These are phyloP conservation scores for Aspergillus homomorphus DNA, from an alignment of 495 filamentous ascomycete genomes.

Conservation along the genomic window DNA sequence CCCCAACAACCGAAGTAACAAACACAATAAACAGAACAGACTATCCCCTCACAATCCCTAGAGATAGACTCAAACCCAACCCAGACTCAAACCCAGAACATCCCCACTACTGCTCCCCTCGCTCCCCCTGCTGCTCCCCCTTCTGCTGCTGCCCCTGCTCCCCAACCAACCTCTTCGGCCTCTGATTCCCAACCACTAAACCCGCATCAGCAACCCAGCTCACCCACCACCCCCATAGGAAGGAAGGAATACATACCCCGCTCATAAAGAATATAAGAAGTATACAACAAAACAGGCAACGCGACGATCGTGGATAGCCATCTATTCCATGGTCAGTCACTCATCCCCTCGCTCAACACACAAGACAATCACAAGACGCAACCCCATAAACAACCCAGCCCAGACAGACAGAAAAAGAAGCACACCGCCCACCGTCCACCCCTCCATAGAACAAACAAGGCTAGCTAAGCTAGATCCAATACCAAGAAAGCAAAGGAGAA, in stretches of 20 bases:
- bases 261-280: slow-evolving; percentile 30
- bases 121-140: neutral
- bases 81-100: no score
- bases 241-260: slow-evolving; percentile 22
- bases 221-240: neutral
- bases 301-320: slow-evolving; percentile 35
- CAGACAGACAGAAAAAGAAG: neutral
- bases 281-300: slow-evolving; percentile 31
- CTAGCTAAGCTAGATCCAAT: no score
- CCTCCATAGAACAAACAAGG: no score
- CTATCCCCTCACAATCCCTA: no score
- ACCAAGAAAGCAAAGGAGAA: neutral
- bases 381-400: neutral
- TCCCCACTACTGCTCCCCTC: neutral
- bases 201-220: neutral
- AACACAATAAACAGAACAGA: no score
- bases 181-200: slow-evolving; percentile 26
- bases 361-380: neutral
- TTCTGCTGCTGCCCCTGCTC: neutral
- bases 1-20: neutral
- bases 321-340: slow-evolving; percentile 13
- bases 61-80: no score
- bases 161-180: slow-evolving; percentile 17
- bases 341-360: neutral
- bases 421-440: no score